Conservation (phyloP, 768 basidiomycete genomes). For the Lactarius hengduanensis region DNA sequence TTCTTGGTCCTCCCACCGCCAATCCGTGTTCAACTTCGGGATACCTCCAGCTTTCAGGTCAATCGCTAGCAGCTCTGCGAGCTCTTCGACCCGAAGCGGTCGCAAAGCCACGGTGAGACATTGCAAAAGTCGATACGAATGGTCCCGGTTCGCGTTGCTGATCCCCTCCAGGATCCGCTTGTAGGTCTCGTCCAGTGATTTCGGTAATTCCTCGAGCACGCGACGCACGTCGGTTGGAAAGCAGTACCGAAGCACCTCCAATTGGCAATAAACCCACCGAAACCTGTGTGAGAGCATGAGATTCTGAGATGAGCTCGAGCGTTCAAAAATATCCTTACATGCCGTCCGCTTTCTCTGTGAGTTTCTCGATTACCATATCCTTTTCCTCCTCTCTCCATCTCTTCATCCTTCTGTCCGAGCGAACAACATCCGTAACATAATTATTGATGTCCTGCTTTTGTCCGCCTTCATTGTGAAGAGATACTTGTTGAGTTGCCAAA, state of each 20-base stretch:
- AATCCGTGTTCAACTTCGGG: not conserved
- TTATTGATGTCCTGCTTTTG: not conserved
- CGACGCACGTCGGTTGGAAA: not conserved
- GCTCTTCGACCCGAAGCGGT: not conserved
- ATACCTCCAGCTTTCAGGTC: not conserved
- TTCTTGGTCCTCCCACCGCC: not conserved
- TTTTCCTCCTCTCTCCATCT: not conserved
- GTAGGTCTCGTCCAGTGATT: constrained; percentile 7
- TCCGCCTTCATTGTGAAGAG: not conserved
- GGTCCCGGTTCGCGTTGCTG: not conserved
- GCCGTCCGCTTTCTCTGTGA: not conserved
- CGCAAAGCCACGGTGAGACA: not conserved
- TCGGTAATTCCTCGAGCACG: not conserved
- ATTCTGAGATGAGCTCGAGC: too few species aligned
- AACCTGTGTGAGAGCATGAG: not conserved
- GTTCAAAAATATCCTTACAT: not conserved
- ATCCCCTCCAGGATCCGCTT: constrained; percentile 4
- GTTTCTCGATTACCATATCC: not conserved
- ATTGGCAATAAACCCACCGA: constrained; percentile 11
- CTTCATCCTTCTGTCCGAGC: not conserved
- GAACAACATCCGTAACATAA: not conserved
- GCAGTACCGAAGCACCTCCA: constrained; percentile 3
- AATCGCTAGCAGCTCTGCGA: not conserved
- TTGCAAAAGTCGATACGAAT: not conserved
- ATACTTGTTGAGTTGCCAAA: not conserved